phyloP scores from a whole-genome alignment of 257 asterid genomes.

The Coffea eugenioides region DNA sequence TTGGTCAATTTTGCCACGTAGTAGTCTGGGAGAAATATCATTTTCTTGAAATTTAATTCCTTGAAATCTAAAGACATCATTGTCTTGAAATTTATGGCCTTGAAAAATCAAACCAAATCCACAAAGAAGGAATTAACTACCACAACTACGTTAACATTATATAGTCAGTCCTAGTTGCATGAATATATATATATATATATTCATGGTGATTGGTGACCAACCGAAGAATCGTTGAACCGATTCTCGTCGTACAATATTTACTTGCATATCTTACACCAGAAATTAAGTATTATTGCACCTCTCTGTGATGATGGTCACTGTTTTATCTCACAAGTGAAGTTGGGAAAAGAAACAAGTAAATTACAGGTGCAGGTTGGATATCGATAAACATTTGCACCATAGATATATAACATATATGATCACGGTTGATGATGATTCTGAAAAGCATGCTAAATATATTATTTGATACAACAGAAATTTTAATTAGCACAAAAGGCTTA shows the following conservation, averaged over 20 bases:
- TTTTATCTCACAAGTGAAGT: not conserved
- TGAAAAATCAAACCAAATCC: not conserved
- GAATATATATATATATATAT: not conserved
- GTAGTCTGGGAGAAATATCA: not conserved
- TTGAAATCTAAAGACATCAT: not conserved
- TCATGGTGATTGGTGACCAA: not conserved
- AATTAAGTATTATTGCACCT: not conserved
- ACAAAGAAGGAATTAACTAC: not conserved
- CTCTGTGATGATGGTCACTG: slow-evolving; percentile 3
- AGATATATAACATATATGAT: not conserved
- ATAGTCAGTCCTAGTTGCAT: not conserved
- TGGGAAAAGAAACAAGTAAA: not conserved
- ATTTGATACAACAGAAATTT: not conserved
- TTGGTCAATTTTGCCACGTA: not conserved
- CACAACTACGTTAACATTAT: not conserved
- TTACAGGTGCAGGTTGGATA: not conserved
- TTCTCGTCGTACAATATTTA: not conserved
- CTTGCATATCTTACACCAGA: slow-evolving; percentile 1
- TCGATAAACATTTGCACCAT: not conserved
- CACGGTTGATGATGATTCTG: not conserved
- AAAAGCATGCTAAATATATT: not conserved
- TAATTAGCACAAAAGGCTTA: slow-evolving; percentile 31
- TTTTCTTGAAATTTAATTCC: not conserved
- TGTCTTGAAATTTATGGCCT: not conserved
- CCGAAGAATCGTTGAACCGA: not conserved